These are phyloP conservation scores for Plantago ovata DNA, from an alignment of 257 asterid species.

Conservation along the genomic window DNA sequence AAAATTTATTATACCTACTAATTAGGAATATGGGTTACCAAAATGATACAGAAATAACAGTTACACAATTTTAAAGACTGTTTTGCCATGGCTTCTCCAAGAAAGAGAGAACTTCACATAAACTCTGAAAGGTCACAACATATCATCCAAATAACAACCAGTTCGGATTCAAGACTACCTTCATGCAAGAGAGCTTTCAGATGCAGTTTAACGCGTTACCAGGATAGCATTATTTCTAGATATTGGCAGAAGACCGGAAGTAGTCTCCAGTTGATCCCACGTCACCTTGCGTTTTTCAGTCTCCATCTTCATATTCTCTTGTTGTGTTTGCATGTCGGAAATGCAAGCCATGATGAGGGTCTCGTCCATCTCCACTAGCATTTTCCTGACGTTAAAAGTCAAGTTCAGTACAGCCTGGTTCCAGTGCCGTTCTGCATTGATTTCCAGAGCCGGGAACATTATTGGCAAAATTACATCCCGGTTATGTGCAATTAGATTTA, in stretches of 20 bases:
- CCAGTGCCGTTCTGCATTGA: slow-evolving; percentile 42
- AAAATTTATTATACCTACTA: background rate
- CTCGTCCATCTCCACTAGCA: slow-evolving; percentile 39
- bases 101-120: too few relatives aligned
- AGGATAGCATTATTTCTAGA: slow-evolving; percentile 52
- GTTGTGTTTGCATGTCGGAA: slow-evolving; percentile 29
- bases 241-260: slow-evolving; percentile 35
- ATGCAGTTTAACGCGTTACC: slow-evolving; percentile 31
- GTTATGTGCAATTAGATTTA: slow-evolving; percentile 43
- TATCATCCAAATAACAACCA: too few relatives aligned
- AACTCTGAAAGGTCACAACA: too few relatives aligned
- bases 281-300: slow-evolving; percentile 31
- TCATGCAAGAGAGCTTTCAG: too few relatives aligned
- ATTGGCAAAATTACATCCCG: slow-evolving; percentile 45
- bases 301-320: slow-evolving; percentile 20
- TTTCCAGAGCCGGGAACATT: slow-evolving; percentile 44
- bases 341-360: slow-evolving; percentile 14
- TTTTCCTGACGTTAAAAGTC: slow-evolving; percentile 36
- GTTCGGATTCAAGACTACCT: too few relatives aligned
- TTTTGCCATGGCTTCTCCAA: too few relatives aligned
- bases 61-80: too few relatives aligned
- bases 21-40: background rate
- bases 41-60: background rate
- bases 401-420: slow-evolving; percentile 41
- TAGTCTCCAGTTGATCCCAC: slow-evolving; percentile 37